Percentiles rank a stretch among this genome's conserved stretches.
Conservation (phyloP, 371 early-diverging fungal genomes). For the Mucor irregularis region DNA sequence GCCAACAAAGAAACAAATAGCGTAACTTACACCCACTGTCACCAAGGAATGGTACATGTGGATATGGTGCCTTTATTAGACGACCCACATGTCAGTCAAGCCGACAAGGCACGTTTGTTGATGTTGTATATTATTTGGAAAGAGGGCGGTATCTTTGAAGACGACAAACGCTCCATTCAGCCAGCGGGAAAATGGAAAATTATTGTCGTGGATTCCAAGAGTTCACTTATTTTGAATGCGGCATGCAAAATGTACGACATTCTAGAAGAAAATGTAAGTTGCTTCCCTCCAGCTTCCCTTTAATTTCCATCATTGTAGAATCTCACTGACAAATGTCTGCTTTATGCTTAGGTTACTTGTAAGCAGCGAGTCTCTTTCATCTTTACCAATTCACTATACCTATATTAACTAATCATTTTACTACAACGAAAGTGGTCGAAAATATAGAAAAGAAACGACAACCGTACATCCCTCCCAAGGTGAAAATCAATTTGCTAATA, state of each 20-base stretch:
- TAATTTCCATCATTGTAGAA: no score
- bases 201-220: constrained; percentile 87
- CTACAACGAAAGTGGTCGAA: constrained; percentile 58
- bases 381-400: no score
- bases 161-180: constrained; percentile 68
- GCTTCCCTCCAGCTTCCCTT: no score
- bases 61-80: constrained; percentile 84
- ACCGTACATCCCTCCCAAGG: no score
- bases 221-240: constrained; percentile 78
- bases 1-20: constrained; percentile 38
- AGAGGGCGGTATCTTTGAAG: constrained; percentile 66
- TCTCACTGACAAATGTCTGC: no score
- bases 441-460: constrained; percentile 79
- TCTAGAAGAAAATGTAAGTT: constrained; percentile 91
- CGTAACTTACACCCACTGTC: constrained; percentile 57
- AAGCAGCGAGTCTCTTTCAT: no score
- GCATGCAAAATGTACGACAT: constrained; percentile 93
- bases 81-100: constrained; percentile 57
- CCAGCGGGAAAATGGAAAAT: constrained; percentile 85
- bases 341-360: no score
- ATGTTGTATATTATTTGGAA: constrained; percentile 82
- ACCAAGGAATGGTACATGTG: constrained; percentile 60
- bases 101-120: constrained; percentile 87
- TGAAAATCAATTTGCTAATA: no score
- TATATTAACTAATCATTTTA: neutral